phyloP scores from a whole-genome alignment of 2,329 filamentous ascomycete genomes.

The Microdochium trichocladiopsis region DNA sequence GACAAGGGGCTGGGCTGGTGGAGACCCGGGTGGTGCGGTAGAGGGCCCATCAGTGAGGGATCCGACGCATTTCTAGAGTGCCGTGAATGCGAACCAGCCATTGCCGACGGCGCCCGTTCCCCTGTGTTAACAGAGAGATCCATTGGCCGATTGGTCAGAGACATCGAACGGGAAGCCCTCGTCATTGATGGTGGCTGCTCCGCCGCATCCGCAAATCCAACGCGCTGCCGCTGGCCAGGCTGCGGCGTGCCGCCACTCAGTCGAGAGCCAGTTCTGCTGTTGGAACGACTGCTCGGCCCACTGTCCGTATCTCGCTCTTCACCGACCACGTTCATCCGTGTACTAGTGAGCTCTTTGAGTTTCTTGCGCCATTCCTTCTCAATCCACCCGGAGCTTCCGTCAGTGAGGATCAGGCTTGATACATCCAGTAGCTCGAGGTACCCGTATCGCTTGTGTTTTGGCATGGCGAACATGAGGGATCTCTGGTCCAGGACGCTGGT shows the following conservation, averaged over 20 bases:
- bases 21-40: conserved; percentile 14
- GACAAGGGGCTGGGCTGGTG: conserved; percentile 18
- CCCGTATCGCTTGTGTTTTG: conserved; percentile 77
- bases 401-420: conserved; percentile 66
- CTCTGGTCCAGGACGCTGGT: conserved; percentile 81
- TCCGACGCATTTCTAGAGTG: conserved; percentile 44
- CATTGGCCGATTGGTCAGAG: conserved; percentile 29
- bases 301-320: conserved; percentile 34
- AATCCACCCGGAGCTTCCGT: conserved; percentile 70
- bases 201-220: conserved; percentile 52
- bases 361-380: conserved; percentile 86
- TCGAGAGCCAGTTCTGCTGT: conserved; percentile 47
- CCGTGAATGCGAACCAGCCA: conserved; percentile 21
- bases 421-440: conserved; percentile 89
- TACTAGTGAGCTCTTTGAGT: conserved; percentile 80
- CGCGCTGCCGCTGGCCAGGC: conserved; percentile 28
- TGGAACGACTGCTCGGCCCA: conserved; percentile 39
- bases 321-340: conserved; percentile 61
- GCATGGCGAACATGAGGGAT: conserved; percentile 98
- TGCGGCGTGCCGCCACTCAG: conserved; percentile 31
- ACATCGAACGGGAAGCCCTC: conserved; percentile 46
- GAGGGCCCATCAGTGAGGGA: conserved; percentile 20
- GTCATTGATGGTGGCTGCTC: conserved; percentile 25
- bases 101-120: conserved; percentile 24
- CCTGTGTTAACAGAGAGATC: conserved; percentile 13